phyloP scores from a whole-genome alignment of 192 early-diverging fungal species.

The Coemansia sp. region DNA sequence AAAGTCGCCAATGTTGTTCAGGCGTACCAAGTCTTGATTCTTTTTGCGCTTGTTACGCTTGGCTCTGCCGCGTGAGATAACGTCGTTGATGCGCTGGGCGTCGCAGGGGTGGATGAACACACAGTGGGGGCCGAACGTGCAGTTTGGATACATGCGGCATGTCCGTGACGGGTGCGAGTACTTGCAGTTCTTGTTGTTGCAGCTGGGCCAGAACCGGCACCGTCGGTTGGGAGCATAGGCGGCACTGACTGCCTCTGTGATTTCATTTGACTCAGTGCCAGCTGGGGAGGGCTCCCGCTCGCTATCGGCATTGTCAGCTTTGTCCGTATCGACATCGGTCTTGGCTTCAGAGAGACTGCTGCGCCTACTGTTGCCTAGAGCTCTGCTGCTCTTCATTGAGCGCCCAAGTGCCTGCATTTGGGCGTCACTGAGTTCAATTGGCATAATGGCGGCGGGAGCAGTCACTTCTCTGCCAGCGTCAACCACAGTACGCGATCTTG shows the following conservation, averaged over 20 bases:
- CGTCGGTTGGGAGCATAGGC: conserved; percentile 22
- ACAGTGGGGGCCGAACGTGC: conserved; percentile 35
- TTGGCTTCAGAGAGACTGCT: conserved; percentile 12
- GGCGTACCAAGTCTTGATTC: conserved; percentile 28
- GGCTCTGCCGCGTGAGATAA: conserved; percentile 21
- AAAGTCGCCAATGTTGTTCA: conserved; percentile 38
- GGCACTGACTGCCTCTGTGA: background rate
- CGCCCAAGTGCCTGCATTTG: conserved; percentile 11
- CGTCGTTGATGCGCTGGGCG: conserved; percentile 38
- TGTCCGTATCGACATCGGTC: conserved; percentile 5
- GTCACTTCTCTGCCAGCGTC: background rate
- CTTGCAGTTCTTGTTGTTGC: conserved; percentile 53
- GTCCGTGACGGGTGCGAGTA: conserved; percentile 39
- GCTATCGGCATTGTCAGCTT: background rate
- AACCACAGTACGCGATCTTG: background rate
- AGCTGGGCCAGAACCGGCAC: conserved; percentile 54
- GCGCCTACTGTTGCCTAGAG: background rate
- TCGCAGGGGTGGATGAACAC: conserved; percentile 48
- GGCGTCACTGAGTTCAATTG: background rate
- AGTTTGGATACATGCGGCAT: conserved; percentile 32
- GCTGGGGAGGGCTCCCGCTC: background rate
- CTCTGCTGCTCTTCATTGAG: background rate
- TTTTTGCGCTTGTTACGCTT: conserved; percentile 37
- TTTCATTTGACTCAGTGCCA: background rate
- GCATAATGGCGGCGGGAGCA: background rate